These are phyloP conservation scores for Tuber microsphaerosporum DNA, from an alignment of 495 filamentous ascomycete genomes.

Conservation along the genomic window DNA sequence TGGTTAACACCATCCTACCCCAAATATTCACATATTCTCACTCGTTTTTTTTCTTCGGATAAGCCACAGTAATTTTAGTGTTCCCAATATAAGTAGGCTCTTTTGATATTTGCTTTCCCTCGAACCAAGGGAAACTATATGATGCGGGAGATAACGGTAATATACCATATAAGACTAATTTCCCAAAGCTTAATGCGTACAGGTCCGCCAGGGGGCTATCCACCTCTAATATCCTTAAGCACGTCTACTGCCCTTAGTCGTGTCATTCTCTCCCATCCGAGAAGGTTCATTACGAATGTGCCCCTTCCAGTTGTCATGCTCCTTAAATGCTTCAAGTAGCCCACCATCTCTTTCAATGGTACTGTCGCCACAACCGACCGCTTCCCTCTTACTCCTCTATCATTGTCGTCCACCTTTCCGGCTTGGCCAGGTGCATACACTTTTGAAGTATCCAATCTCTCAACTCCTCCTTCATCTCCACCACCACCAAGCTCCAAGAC, in stretches of 20 bases:
- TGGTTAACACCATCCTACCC: not conserved
- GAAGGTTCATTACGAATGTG: conserved; percentile 84
- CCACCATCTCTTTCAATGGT: conserved; percentile 93
- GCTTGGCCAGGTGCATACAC: conserved; percentile 64
- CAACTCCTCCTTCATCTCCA: conserved; percentile 43
- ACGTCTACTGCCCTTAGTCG: conserved; percentile 47
- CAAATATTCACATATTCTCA: not conserved
- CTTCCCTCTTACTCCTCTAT: conserved; percentile 34
- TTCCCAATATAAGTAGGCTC: not conserved
- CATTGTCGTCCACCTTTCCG: conserved; percentile 15
- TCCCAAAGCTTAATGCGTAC: not conserved
- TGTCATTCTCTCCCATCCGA: conserved; percentile 80
- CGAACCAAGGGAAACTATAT: not conserved
- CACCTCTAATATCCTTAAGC: conserved; percentile 29
- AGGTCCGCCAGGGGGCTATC: conserved; percentile 7
- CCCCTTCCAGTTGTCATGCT: conserved; percentile 83
- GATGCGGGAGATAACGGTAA: not conserved
- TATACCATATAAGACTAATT: not conserved
- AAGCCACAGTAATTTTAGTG: not conserved
- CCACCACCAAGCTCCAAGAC: conserved; percentile 75
- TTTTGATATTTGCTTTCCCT: not conserved
- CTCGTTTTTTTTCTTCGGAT: not conserved
- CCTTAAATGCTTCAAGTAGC: conserved; percentile 83
- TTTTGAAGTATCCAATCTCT: conserved; percentile 56
- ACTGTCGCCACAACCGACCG: conserved; percentile 72